A percentile compares a stretch with the other conserved stretches of the same genome.
Evolutionary conservation across 768 basidiomycete species (phyloP).

Genomic region (Suillus weaverae): DNA sequence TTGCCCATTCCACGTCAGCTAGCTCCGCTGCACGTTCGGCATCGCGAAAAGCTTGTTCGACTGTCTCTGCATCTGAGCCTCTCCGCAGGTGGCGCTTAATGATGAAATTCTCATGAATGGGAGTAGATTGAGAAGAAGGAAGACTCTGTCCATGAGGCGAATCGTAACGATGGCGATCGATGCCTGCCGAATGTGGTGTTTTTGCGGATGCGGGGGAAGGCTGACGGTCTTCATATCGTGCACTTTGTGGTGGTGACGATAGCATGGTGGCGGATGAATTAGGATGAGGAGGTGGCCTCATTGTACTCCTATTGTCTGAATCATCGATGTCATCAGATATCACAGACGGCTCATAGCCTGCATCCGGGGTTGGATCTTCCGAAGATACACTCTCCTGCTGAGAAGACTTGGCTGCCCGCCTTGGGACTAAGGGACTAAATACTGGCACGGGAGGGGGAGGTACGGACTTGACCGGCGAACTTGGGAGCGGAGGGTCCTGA

Average conservation of each 20-base stretch:
- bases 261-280: conserved; percentile 30
- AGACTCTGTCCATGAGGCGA: conserved; percentile 18
- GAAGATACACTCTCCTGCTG: conserved; percentile 74
- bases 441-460: conserved; percentile 52
- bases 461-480: conserved; percentile 45
- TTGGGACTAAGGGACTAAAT: conserved; percentile 51
- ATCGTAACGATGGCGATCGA: conserved; percentile 30
- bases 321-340: conserved; percentile 60
- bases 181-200: conserved; percentile 21
- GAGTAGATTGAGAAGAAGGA: conserved; percentile 28
- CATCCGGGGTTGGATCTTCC: conserved; percentile 48
- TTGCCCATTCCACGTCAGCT: conserved; percentile 19
- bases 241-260: conserved; percentile 42
- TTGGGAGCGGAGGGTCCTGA: conserved; percentile 48
- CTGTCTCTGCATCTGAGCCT: conserved; percentile 27
- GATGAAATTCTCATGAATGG: conserved; percentile 33
- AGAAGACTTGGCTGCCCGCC: conserved; percentile 49
- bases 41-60: conserved; percentile 25
- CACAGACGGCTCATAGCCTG: conserved; percentile 66
- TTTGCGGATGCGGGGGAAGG: conserved; percentile 35
- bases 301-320: conserved; percentile 48
- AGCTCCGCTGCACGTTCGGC: conserved; percentile 22
- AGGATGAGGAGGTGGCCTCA: conserved; percentile 41
- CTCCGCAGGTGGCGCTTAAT: conserved; percentile 28
- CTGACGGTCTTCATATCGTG: conserved; percentile 40